Conservation (phyloP, 352 stramenopile species). For the Globisporangium perplexum region DNA sequence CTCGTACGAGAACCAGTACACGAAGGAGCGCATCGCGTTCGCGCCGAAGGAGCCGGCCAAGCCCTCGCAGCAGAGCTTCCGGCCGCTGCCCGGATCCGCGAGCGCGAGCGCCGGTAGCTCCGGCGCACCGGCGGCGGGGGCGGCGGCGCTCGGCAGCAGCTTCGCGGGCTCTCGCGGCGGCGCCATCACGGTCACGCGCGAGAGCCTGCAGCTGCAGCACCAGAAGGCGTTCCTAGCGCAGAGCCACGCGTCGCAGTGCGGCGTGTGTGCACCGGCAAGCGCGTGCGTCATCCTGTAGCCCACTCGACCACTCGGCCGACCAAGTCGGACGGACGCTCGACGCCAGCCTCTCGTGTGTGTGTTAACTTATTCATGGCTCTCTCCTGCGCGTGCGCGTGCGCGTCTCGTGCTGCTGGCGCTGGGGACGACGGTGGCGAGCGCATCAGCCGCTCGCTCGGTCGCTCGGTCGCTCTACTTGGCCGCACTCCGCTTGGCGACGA, state of each 20-base stretch:
- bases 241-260: slow-evolving; percentile 58
- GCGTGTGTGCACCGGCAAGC: slow-evolving; percentile 30
- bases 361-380: neutral
- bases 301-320: neutral
- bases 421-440: neutral
- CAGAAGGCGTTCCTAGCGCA: slow-evolving; percentile 79
- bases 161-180: slow-evolving; percentile 1
- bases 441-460: no score
- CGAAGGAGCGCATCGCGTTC: slow-evolving; percentile 83
- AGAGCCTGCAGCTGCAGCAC: slow-evolving; percentile 80
- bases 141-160: neutral
- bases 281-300: slow-evolving; percentile 57
- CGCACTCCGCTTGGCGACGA: slow-evolving; percentile 40
- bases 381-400: neutral
- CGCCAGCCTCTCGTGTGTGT: neutral
- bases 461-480: slow-evolving; percentile 10
- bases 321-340: no score
- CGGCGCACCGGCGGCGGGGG: slow-evolving; percentile 17
- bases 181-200: slow-evolving; percentile 68
- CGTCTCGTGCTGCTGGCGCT: neutral
- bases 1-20: slow-evolving; percentile 89
- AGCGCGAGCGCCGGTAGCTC: slow-evolving; percentile 12
- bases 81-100: slow-evolving; percentile 14
- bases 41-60: slow-evolving; percentile 80
- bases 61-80: slow-evolving; percentile 83